Conservation (phyloP, 106 monocot species). For the Dendrobium huoshanense region DNA sequence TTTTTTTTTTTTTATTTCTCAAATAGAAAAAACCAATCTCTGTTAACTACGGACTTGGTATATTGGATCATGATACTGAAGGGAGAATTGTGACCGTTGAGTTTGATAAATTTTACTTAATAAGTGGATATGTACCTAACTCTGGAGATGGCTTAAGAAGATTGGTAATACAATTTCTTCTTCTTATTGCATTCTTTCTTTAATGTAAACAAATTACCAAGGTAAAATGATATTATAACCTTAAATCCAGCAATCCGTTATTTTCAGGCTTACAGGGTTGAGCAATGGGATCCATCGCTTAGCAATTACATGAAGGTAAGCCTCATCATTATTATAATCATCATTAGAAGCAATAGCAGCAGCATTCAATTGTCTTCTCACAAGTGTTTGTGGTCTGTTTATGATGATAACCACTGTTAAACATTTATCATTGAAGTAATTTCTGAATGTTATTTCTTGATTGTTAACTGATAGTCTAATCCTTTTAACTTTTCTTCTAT, state of each 20-base stretch:
- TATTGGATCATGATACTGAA: conserved; percentile 63
- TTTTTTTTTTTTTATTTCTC: not conserved
- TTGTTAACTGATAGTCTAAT: not conserved
- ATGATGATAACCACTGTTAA: no score
- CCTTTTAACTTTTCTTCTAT: not conserved
- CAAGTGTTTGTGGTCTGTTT: no score
- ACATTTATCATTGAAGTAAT: not conserved
- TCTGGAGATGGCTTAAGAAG: conserved; percentile 90
- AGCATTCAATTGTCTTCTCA: not conserved
- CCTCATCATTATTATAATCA: not conserved
- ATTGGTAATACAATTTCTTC: conserved; percentile 44
- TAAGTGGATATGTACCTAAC: conserved; percentile 68
- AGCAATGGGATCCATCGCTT: conserved; percentile 81
- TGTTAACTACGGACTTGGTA: conserved; percentile 78
- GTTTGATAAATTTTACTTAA: conserved; percentile 52
- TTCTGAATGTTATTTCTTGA: not conserved
- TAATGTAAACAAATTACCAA: not conserved
- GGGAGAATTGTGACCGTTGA: conserved; percentile 63
- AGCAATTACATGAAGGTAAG: conserved; percentile 90
- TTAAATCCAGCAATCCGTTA: not conserved
- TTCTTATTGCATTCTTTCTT: not conserved
- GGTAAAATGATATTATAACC: not conserved
- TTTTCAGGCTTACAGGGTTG: conserved; percentile 68
- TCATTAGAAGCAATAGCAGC: not conserved
- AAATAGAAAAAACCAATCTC: conserved; percentile 84